Percentiles rank a stretch among this genome's conserved stretches.
These are phyloP conservation scores for Acacia melanoxylon DNA, from an alignment of 306 rosid species.

Conservation along the genomic window DNA sequence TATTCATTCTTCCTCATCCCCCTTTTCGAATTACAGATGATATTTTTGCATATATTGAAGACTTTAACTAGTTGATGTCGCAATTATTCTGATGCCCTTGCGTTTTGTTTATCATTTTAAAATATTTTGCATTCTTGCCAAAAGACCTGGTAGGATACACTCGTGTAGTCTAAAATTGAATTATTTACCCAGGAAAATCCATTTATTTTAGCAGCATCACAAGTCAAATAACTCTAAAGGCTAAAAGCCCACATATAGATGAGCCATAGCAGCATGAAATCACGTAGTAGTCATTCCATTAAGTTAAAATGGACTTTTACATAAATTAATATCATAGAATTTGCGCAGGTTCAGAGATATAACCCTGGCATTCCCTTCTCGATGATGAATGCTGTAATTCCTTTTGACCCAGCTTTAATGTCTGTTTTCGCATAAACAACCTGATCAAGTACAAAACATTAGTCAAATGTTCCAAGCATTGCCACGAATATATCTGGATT, in stretches of 20 bases:
- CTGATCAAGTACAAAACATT: conserved; percentile 55
- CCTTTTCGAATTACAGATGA: background rate
- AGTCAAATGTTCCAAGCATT: conserved; percentile 29
- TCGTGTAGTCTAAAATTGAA: background rate
- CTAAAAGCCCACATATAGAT: conserved; percentile 17
- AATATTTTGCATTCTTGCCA: conserved; percentile 6
- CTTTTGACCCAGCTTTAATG: conserved; percentile 80
- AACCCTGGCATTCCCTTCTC: conserved; percentile 98
- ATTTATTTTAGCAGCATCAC: conserved; percentile 20
- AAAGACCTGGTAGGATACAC: background rate
- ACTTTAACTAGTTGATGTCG: background rate
- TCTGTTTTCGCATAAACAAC: conserved; percentile 94
- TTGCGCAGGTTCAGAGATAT: conserved; percentile 36
- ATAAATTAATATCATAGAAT: conserved; percentile 27
- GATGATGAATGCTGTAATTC: conserved; percentile 92
- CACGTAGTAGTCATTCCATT: conserved; percentile 8
- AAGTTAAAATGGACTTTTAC: conserved; percentile 10
- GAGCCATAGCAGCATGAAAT: background rate
- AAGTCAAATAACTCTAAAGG: background rate
- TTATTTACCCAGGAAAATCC: conserved; percentile 6
- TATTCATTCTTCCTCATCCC: background rate
- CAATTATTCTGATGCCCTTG: background rate
- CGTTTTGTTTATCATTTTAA: background rate
- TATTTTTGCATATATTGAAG: background rate
- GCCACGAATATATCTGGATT: background rate